Conservation (phyloP, 2,329 filamentous ascomycete species). For the Emydomyces testavorans region DNA sequence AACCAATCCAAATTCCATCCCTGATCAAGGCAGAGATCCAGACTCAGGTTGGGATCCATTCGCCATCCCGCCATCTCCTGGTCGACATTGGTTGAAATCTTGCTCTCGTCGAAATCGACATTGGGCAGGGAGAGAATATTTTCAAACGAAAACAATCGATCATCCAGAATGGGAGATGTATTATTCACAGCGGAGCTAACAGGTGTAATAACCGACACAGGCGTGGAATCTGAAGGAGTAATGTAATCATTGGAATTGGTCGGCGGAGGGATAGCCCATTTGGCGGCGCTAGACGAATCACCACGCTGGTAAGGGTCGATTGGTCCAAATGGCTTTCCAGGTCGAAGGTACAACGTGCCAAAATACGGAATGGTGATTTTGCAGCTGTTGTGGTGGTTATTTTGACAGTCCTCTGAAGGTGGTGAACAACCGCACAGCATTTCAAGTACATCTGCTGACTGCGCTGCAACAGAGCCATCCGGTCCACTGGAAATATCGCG, state of each 20-base stretch:
- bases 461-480: conserved; percentile 35
- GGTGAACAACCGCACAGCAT: conserved; percentile 20
- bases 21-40: conserved; percentile 30
- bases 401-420: neutral
- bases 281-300: neutral
- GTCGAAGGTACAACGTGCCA: conserved; percentile 33
- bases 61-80: conserved; percentile 20
- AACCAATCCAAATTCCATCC: conserved; percentile 34
- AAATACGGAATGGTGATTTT: conserved; percentile 39
- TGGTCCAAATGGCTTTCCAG: conserved; percentile 25
- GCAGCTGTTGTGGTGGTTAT: conserved; percentile 19
- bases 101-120: conserved; percentile 19
- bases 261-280: neutral
- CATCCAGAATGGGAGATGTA: neutral
- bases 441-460: conserved; percentile 34
- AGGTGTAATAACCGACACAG: neutral
- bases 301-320: neutral
- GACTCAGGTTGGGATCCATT: conserved; percentile 21
- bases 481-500: conserved; percentile 25
- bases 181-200: neutral
- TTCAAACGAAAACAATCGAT: conserved; percentile 19
- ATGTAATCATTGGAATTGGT: neutral
- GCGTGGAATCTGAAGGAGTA: neutral
- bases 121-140: conserved; percentile 17
- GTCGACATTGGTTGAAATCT: conserved; percentile 19